Conservation (phyloP, 805 yeast genomes). For the Teunomyces pallodes region DNA sequence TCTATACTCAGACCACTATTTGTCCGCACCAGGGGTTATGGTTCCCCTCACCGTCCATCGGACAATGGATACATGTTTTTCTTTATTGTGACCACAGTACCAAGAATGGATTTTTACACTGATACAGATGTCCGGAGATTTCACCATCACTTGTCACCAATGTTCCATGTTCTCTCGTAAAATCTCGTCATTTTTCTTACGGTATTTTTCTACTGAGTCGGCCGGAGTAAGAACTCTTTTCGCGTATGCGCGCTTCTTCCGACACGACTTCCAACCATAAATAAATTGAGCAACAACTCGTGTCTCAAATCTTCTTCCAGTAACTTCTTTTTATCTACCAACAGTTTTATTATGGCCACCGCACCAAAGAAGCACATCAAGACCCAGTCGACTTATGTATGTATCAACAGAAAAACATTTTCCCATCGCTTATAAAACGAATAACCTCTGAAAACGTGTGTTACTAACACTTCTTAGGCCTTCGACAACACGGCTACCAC, state of each 20-base stretch:
- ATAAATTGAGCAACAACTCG: constrained; percentile 1
- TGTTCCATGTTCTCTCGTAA: background rate
- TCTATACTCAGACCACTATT: background rate
- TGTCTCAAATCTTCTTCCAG: constrained; percentile 1
- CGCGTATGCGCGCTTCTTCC: background rate
- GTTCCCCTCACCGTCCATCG: background rate
- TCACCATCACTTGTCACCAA: background rate
- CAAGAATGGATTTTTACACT: no score
- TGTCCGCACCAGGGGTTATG: background rate
- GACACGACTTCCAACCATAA: background rate
- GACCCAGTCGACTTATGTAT: constrained; percentile 67
- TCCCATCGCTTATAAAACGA: background rate
- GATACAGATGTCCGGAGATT: no score
- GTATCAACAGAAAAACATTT: constrained; percentile 20
- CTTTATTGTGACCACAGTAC: no score
- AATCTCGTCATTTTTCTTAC: background rate
- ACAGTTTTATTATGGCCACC: constrained; percentile 6
- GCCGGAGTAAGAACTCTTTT: background rate
- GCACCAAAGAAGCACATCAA: constrained; percentile 59
- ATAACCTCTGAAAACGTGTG: background rate
- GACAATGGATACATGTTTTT: background rate
- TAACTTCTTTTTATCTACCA: background rate
- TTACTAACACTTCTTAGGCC: constrained; percentile 49
- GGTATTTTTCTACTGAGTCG: background rate
- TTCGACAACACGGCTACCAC: constrained; percentile 93